A percentile compares a stretch with the other conserved stretches of the same genome.
These are phyloP conservation scores for Sphaerulina populicola DNA, from an alignment of 2,329 filamentous ascomycete genomes.

Conservation along the genomic window DNA sequence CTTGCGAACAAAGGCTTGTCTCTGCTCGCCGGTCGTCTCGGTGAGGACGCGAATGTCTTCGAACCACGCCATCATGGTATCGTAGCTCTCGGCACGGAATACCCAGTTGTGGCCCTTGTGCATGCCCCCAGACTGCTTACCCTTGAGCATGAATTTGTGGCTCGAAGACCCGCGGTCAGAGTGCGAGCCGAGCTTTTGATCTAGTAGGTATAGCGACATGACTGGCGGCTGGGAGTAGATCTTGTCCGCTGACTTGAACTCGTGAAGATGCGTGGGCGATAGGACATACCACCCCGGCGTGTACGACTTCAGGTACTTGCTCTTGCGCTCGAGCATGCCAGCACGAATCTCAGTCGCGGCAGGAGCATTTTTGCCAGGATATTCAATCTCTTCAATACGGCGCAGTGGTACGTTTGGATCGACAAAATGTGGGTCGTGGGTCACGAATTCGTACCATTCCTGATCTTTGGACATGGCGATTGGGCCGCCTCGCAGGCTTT, in stretches of 20 bases:
- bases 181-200: conserved; percentile 91
- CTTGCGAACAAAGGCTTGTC: conserved; percentile 74
- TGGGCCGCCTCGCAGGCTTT: conserved; percentile 73
- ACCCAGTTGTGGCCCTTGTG: conserved; percentile 70
- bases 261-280: conserved; percentile 91
- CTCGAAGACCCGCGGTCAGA: conserved; percentile 74
- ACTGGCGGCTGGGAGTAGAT: conserved; percentile 71
- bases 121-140: conserved; percentile 84
- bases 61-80: conserved; percentile 97
- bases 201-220: conserved; percentile 91
- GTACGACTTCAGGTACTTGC: conserved; percentile 97
- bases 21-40: conserved; percentile 79
- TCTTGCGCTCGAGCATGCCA: conserved; percentile 91
- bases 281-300: conserved; percentile 95
- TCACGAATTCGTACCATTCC: conserved; percentile 81
- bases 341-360: conserved; percentile 77
- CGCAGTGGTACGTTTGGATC: conserved; percentile 74
- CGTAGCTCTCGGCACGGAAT: conserved; percentile 61
- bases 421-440: conserved; percentile 74
- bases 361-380: conserved; percentile 81
- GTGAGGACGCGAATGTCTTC: conserved; percentile 85
- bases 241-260: conserved; percentile 97
- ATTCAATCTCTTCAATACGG: conserved; percentile 72
- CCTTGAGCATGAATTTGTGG: conserved; percentile 97
- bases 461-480: conserved; percentile 89